phyloP scores from a whole-genome alignment of 1,139 yeast species.

The Yamadazyma buinensis region DNA sequence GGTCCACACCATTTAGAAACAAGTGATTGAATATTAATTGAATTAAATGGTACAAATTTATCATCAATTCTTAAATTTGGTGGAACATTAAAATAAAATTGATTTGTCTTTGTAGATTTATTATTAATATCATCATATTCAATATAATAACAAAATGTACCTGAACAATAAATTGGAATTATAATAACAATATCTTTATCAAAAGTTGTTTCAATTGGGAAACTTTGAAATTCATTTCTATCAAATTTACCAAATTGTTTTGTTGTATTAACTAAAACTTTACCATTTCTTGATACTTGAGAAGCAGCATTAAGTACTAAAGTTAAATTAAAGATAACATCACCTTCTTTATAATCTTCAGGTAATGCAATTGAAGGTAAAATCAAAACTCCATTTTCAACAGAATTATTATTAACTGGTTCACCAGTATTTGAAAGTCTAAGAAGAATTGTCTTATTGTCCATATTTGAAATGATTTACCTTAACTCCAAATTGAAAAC shows the following conservation, averaged over 20 bases:
- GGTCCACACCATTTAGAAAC: conserved; percentile 92
- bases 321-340: conserved; percentile 51
- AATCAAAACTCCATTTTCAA: conserved; percentile 57
- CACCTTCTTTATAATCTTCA: conserved; percentile 30
- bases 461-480: background rate
- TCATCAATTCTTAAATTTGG: conserved; percentile 64
- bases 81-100: conserved; percentile 75
- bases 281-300: conserved; percentile 65
- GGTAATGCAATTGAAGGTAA: conserved; percentile 58
- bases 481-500: no score
- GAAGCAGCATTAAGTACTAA: conserved; percentile 74
- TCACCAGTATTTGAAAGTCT: conserved; percentile 54
- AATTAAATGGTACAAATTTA: conserved; percentile 63
- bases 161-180: conserved; percentile 67
- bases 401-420: conserved; percentile 47
- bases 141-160: conserved; percentile 70
- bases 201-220: conserved; percentile 47
- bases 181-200: conserved; percentile 59
- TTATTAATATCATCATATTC: conserved; percentile 39
- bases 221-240: conserved; percentile 50
- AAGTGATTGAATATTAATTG: conserved; percentile 81
- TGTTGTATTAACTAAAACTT: conserved; percentile 75
- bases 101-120: conserved; percentile 39
- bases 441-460: conserved; percentile 33
- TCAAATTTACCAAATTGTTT: conserved; percentile 43